A percentile compares a stretch with the other conserved stretches of the same genome.
These are phyloP conservation scores for Monilinia vaccinii-corymbosi DNA, from an alignment of 2,329 filamentous ascomycete genomes.

Conservation along the genomic window DNA sequence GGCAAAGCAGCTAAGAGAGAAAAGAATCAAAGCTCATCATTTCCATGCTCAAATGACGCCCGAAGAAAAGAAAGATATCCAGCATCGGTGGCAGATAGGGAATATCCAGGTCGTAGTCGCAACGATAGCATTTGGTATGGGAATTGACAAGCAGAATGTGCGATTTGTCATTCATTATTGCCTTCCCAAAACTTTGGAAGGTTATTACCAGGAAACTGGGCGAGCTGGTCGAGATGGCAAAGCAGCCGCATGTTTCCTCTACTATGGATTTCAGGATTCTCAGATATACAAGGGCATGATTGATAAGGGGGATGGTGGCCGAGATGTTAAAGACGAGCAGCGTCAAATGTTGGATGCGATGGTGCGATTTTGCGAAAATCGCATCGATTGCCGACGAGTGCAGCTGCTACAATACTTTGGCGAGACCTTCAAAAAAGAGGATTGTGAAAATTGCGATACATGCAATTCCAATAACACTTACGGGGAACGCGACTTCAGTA, in stretches of 20 bases:
- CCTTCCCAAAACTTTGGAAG: conserved; percentile 89
- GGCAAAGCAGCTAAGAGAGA: conserved; percentile 54
- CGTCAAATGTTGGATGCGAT: conserved; percentile 78
- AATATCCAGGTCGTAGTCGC: conserved; percentile 83
- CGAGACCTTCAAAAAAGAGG: conserved; percentile 63
- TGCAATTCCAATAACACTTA: conserved; percentile 67
- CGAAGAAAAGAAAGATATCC: conserved; percentile 59
- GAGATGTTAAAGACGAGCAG: conserved; percentile 76
- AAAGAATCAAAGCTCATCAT: conserved; percentile 65
- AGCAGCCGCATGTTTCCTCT: conserved; percentile 81
- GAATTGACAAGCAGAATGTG: conserved; percentile 97
- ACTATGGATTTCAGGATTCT: conserved; percentile 74
- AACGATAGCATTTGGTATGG: conserved; percentile 98
- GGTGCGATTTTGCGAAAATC: conserved; percentile 82
- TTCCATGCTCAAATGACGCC: conserved; percentile 77
- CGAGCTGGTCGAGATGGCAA: conserved; percentile 88
- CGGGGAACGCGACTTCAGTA: conserved; percentile 65
- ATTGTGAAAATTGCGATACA: conserved; percentile 83
- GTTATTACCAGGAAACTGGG: conserved; percentile 97
- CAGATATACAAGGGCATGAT: conserved; percentile 72
- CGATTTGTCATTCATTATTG: conserved; percentile 93
- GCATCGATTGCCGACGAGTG: conserved; percentile 74
- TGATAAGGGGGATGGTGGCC: conserved; percentile 63
- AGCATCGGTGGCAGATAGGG: conserved; percentile 75
- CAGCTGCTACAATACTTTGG: conserved; percentile 93